Conservation (phyloP, 192 early-diverging fungal species). For the Rhizophlyctis rosea region DNA sequence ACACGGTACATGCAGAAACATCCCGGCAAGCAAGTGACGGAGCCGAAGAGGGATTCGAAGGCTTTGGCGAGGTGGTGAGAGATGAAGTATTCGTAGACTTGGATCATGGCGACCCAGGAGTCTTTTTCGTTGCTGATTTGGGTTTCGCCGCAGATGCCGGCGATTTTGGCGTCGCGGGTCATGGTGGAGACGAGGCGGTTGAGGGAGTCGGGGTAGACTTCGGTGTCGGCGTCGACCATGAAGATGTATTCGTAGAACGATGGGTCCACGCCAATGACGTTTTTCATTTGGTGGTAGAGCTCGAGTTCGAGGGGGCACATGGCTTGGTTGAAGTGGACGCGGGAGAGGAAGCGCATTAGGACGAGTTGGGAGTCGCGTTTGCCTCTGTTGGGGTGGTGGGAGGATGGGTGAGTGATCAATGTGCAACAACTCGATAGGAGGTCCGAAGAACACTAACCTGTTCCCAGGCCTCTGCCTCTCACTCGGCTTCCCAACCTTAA, state of each 20-base stretch:
- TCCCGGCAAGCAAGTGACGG: conserved; percentile 70
- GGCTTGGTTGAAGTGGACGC: conserved; percentile 88
- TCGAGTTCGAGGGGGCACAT: conserved; percentile 97
- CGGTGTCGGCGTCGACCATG: conserved; percentile 98
- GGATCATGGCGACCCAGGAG: conserved; percentile 95
- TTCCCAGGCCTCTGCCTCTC: conserved; percentile 91
- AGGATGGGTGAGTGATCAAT: too few species aligned
- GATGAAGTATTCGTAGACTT: conserved; percentile 82
- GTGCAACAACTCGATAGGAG: too few species aligned
- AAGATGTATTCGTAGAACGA: conserved; percentile 94
- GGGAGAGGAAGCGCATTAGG: conserved; percentile 95
- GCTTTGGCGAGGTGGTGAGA: conserved; percentile 59
- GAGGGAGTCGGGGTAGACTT: conserved; percentile 76
- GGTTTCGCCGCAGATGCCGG: conserved; percentile 96
- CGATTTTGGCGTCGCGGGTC: conserved; percentile 86
- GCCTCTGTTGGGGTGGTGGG: conserved; percentile 52
- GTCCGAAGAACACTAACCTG: conserved; percentile 52
- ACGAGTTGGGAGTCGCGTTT: conserved; percentile 99
- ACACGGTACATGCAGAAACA: conserved; percentile 99
- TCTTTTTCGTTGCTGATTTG: conserved; percentile 86
- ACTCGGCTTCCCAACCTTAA: conserved; percentile 85
- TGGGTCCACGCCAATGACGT: conserved; percentile 95
- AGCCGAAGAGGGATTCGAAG: conserved; percentile 63
- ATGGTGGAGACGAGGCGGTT: conserved; percentile 89
- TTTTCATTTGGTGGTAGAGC: conserved; percentile 98